These are phyloP conservation scores for Scheffersomyces stipitis DNA, from an alignment of 805 yeast species.

Conservation along the genomic window DNA sequence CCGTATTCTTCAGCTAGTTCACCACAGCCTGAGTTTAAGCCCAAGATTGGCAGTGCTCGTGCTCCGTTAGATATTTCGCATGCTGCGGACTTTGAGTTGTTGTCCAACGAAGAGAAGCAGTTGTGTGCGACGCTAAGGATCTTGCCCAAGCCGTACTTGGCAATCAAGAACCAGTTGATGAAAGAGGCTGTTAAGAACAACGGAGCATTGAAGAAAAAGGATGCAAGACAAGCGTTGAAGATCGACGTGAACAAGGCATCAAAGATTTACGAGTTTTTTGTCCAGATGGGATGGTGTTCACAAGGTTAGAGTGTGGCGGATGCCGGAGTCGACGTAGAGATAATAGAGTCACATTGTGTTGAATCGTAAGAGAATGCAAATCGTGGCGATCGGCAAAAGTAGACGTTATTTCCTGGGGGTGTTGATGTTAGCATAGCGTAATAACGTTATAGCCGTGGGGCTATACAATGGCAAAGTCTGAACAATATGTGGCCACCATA, in stretches of 20 bases:
- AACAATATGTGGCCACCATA: too few species aligned
- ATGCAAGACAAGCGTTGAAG: slow-evolving; percentile 79
- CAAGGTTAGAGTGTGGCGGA: too few species aligned
- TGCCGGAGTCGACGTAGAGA: too few species aligned
- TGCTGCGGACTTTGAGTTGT: slow-evolving; percentile 77
- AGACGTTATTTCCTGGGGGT: too few species aligned
- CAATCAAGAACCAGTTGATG: slow-evolving; percentile 85
- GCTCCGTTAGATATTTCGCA: slow-evolving; percentile 68
- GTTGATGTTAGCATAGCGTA: too few species aligned
- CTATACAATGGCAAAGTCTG: too few species aligned
- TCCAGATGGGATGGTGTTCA: slow-evolving; percentile 83
- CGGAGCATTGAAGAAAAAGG: slow-evolving; percentile 77
- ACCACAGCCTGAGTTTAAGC: slow-evolving; percentile 42
- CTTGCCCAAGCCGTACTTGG: slow-evolving; percentile 89
- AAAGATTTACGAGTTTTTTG: slow-evolving; percentile 88
- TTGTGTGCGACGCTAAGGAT: slow-evolving; percentile 82
- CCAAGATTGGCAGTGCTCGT: slow-evolving; percentile 45
- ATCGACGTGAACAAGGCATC: slow-evolving; percentile 86
- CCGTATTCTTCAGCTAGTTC: slow-evolving; percentile 24
- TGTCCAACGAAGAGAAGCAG: slow-evolving; percentile 85
- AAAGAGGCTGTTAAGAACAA: slow-evolving; percentile 84
- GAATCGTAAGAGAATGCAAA: too few species aligned
- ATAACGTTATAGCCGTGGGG: too few species aligned
- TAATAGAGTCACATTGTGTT: too few species aligned
- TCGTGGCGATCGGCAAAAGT: too few species aligned